Evolutionary conservation across 495 filamentous ascomycete genomes (phyloP).

Genomic region (Lindgomyces ingoldianus): DNA sequence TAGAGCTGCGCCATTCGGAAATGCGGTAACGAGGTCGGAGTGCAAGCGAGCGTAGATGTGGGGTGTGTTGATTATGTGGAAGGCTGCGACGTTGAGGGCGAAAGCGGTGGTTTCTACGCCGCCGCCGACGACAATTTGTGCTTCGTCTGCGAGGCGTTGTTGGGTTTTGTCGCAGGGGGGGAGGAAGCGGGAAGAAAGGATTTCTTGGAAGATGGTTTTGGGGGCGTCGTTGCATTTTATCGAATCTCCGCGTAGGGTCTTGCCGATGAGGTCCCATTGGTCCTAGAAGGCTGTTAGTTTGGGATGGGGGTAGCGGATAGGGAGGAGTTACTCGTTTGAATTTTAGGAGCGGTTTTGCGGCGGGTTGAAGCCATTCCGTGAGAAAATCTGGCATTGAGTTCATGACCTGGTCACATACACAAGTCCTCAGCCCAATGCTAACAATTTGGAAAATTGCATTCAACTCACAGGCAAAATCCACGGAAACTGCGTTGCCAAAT

Average conservation of each 20-base stretch:
- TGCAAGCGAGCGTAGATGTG: slow-evolving; percentile 20
- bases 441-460: too few relatives aligned
- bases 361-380: slow-evolving; percentile 22
- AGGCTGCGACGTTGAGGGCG: slow-evolving; percentile 39
- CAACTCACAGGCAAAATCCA: slow-evolving; percentile 19
- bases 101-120: slow-evolving; percentile 46
- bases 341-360: slow-evolving; percentile 14
- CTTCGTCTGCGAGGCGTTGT: slow-evolving; percentile 43
- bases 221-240: slow-evolving; percentile 7
- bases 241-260: slow-evolving; percentile 12
- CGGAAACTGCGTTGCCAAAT: slow-evolving; percentile 27
- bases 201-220: slow-evolving; percentile 29
- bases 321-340: slow-evolving; percentile 14
- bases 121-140: slow-evolving; percentile 38
- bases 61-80: slow-evolving; percentile 42
- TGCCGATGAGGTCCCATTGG: slow-evolving; percentile 4
- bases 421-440: not conserved
- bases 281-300: slow-evolving; percentile 9
- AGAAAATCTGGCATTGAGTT: slow-evolving; percentile 17
- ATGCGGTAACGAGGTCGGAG: slow-evolving; percentile 20
- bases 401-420: slow-evolving; percentile 13
- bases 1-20: slow-evolving; percentile 32
- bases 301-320: not conserved
- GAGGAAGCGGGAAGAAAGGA: slow-evolving; percentile 17
- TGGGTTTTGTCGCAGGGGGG: slow-evolving; percentile 32